Evolutionary conservation across 306 rosid genomes (phyloP), one percentile per base, ranked within the genome.

Genomic region (Acacia crassicarpa): DNA sequence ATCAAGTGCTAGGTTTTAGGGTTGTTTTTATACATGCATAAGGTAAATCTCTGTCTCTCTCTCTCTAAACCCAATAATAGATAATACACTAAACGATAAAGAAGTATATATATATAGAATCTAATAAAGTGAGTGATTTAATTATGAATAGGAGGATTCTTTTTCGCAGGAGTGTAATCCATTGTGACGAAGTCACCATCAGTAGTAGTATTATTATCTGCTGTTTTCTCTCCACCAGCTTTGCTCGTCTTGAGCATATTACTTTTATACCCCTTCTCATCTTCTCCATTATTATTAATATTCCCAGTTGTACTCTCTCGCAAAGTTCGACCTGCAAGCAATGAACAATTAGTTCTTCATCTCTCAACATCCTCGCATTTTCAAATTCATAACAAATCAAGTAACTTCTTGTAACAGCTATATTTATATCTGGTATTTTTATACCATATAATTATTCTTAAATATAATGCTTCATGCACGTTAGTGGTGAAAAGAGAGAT

Each of bases 111-210:
- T 59, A 14, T 59, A 59, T 10, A 61, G 17, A 59, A 61, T 61
- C 67, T 61, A 25, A 61, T 61, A 25, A 25, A 61, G 6, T 58
- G 35, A 61, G 41, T 7, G 80, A 72, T 45, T 51, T 82, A 93
- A 85, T 93, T 93, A 82, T 93, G 98, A 51, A 93, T 91, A 17
- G 98, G 98, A 83, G 97, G 97, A 62, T 93, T 93, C 89, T 84
- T 89, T 67, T 74, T 80, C 5, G 98, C 89, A 44, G 97, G 97
- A 85, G 90, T 89, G 79, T 91, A 93, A 75, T 93, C 98, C 96
- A 91, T 87, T 22, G 92, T 59, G 53, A 77, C 77, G 71, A 91
- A 83, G 72, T 89, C 96, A 82, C 65, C 82, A 77, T 25, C 58
- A 4, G 14, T 17, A 15, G 20, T 51, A 5, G 33, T 35, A 2